These are phyloP conservation scores for Suillus spraguei DNA, from an alignment of 768 basidiomycete genomes.

Conservation along the genomic window DNA sequence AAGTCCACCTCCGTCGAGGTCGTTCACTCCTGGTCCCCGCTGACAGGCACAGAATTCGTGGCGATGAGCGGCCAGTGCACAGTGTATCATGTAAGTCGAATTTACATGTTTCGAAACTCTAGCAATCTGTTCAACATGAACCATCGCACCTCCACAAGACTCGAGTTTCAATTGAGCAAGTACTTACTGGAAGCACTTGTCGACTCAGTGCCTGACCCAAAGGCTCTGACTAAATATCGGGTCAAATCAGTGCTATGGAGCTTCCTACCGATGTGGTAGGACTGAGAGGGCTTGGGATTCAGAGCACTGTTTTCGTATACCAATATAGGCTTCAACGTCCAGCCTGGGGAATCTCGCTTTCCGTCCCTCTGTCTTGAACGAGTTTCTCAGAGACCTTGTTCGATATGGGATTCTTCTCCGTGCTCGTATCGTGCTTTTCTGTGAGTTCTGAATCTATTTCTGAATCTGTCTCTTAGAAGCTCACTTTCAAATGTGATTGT, in stretches of 20 bases:
- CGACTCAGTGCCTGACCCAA: not conserved
- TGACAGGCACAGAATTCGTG: not conserved
- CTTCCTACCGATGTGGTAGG: not conserved
- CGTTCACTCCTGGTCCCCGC: slow-evolving; percentile 51
- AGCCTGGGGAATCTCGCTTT: not conserved
- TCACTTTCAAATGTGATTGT: slow-evolving; percentile 6
- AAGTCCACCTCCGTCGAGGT: slow-evolving; percentile 49
- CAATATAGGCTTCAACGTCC: not conserved
- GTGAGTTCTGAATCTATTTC: slow-evolving; percentile 15
- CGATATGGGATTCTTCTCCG: slow-evolving; percentile 11
- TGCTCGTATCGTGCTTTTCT: slow-evolving; percentile 25
- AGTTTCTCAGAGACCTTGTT: not conserved
- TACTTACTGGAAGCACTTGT: not conserved
- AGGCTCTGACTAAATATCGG: not conserved
- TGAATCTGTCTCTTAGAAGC: not conserved
- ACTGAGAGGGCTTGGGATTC: not conserved
- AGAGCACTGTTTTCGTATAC: not conserved
- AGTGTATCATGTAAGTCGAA: slow-evolving; percentile 11
- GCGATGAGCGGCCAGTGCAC: slow-evolving; percentile 11
- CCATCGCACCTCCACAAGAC: not conserved
- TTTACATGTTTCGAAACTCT: not conserved
- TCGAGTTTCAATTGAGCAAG: not conserved
- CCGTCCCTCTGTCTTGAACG: not conserved
- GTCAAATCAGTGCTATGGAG: not conserved
- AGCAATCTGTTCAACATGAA: not conserved